Evolutionary conservation across 495 filamentous ascomycete genomes (phyloP).

Genomic region (Tuber borchii): DNA sequence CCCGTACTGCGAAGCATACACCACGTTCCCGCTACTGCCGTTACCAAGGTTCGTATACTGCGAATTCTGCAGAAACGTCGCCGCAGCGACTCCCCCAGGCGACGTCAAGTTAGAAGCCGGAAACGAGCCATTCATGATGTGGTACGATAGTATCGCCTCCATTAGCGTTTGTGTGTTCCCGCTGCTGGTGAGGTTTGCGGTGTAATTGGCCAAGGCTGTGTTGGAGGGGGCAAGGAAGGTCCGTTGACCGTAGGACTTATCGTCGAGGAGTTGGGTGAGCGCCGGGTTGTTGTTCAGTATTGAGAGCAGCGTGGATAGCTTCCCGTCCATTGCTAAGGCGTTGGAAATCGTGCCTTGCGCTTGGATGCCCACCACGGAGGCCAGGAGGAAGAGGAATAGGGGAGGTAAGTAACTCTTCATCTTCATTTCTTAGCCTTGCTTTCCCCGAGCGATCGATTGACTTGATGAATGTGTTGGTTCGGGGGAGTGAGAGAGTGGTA

Average conservation of each 20-base stretch:
- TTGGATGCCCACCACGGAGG: not conserved
- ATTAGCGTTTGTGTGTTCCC: not conserved
- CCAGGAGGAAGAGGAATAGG: not conserved
- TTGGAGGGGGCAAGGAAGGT: not conserved
- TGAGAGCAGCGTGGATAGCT: not conserved
- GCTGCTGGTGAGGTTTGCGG: not conserved
- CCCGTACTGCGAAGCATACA: not conserved
- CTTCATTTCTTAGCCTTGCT: not conserved
- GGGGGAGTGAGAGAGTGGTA: not conserved
- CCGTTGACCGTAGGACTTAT: not conserved
- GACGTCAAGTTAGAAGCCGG: not conserved
- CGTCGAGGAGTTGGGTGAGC: not conserved
- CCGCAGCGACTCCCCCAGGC: not conserved
- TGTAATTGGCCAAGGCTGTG: not conserved
- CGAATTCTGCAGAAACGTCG: not conserved
- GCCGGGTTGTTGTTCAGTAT: not conserved
- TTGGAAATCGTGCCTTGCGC: not conserved
- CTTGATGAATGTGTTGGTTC: not conserved
- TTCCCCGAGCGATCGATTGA: not conserved
- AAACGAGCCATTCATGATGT: conserved; percentile 1
- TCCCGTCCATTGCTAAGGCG: not conserved
- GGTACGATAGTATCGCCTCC: not conserved
- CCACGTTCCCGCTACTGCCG: not conserved
- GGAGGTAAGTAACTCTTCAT: not conserved
- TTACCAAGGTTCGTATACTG: not conserved